Percentiles rank a stretch among this genome's conserved stretches.
These are phyloP conservation scores for Aspergillus proliferans DNA, from an alignment of 2,329 filamentous ascomycete genomes.

Conservation along the genomic window DNA sequence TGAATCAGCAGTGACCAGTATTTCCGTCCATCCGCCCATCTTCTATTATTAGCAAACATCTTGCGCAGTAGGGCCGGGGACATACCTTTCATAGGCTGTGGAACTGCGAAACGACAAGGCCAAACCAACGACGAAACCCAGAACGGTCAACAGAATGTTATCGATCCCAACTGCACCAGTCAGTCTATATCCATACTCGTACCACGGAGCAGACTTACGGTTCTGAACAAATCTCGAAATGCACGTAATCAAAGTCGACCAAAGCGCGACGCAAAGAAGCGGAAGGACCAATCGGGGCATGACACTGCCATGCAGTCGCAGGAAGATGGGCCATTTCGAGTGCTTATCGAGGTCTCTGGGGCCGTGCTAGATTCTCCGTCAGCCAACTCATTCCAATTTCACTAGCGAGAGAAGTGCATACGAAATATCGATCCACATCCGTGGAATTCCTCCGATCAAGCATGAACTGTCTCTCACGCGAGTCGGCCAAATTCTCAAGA, in stretches of 20 bases:
- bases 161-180: slow-evolving; percentile 49
- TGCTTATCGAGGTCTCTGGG: slow-evolving; percentile 66
- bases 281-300: slow-evolving; percentile 69
- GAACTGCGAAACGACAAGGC: slow-evolving; percentile 71
- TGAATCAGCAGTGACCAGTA: slow-evolving; percentile 56
- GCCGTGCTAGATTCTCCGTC: slow-evolving; percentile 17
- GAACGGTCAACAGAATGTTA: slow-evolving; percentile 65
- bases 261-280: slow-evolving; percentile 54
- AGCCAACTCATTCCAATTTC: not conserved
- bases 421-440: slow-evolving; percentile 58
- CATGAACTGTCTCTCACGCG: slow-evolving; percentile 26
- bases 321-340: slow-evolving; percentile 69
- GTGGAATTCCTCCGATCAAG: slow-evolving; percentile 27
- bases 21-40: slow-evolving; percentile 57
- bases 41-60: slow-evolving; percentile 3
- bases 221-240: slow-evolving; percentile 45
- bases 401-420: slow-evolving; percentile 21
- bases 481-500: slow-evolving; percentile 25
- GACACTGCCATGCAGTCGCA: slow-evolving; percentile 71
- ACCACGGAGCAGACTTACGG: slow-evolving; percentile 19
- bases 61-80: not conserved
- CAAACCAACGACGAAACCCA: slow-evolving; percentile 75
- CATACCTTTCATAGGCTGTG: slow-evolving; percentile 65
- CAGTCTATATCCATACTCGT: not conserved
- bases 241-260: slow-evolving; percentile 61